Base-by-base conservation (phyloP, 352 stramenopile genomes). In the Globisporangium apiculatum region DNA sequence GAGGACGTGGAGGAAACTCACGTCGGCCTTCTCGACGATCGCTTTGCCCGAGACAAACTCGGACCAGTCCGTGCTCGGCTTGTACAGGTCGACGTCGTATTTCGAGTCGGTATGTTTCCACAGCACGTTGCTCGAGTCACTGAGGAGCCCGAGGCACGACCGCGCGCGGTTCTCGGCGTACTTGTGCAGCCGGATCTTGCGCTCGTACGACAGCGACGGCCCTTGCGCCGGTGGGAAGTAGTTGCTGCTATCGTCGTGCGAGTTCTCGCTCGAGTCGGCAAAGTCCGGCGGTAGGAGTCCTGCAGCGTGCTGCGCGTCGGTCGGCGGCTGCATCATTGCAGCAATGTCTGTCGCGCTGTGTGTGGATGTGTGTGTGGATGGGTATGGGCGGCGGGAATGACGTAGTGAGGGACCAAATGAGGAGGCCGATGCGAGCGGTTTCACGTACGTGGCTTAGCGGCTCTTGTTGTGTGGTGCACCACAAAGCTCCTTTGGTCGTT, bases 11-110 rank as follows among this genome's bases (percentile, higher is more conserved):
- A 83, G 78, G 49, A 95, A 92, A 10, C 76, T 71, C 5, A 83
- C 81, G 48, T 93, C 84, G 11, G 84, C 83, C 17, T 79, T 78
- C 58, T 64, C 58, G 24, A 89, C 78, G 15, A 92, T 81, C 3
- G 85, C 85, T 60, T 92, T 92, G 50, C 83, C 79, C 4, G 85
- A 92, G 2, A 91, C 70, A 36, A 89, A 92, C 59, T 92, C 85
- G 65, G 84, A 91, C 85, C 85, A 95, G 55, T 95, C 85, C 1
- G 83, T 87, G 64, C 76, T 87, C 12, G 85, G 84, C 61, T 93
- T 93, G 68, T 88, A 93, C 40, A 95, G 60, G 15, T 74, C 76
- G 49, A 93, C 80, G 61, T 92, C 85, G 53, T 83, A 75, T 58
- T 93, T 93, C 37, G 71, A 77, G 57, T 93, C 83, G 45, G 88